Percentiles rank a stretch among this genome's conserved stretches.
Conservation (phyloP, 2,329 filamentous ascomycete species). For the Penicillium sp. region DNA sequence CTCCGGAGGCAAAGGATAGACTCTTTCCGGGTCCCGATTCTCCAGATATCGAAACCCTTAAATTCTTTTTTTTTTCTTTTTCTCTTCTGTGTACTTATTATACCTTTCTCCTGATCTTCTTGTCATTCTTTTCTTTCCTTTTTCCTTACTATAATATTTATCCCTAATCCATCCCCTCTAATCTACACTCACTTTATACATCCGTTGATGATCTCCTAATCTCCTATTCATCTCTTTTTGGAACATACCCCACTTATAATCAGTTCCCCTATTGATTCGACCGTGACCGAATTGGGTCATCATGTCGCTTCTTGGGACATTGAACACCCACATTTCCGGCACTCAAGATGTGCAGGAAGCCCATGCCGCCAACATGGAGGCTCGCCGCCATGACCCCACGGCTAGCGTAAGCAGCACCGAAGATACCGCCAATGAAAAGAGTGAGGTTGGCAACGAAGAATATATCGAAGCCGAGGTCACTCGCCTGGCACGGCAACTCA, state of each 20-base stretch:
- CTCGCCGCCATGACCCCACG: conserved; percentile 20
- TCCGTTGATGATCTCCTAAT: not conserved
- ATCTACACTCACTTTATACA: not conserved
- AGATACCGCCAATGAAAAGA: conserved; percentile 28
- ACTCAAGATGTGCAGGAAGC: not conserved
- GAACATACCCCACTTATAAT: not conserved
- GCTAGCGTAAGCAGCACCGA: conserved; percentile 27
- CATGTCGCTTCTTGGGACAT: conserved; percentile 38
- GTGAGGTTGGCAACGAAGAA: conserved; percentile 27
- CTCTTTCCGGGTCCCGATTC: not conserved
- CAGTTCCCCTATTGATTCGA: not conserved
- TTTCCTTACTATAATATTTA: too few relatives aligned
- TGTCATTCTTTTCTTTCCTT: not conserved
- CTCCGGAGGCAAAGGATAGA: not conserved
- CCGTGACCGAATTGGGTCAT: conserved; percentile 11
- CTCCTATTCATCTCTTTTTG: not conserved
- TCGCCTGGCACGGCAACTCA: conserved; percentile 36
- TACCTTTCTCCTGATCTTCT: not conserved
- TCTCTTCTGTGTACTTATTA: not conserved
- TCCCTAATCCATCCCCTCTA: not conserved
- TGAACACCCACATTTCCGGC: conserved; percentile 31
- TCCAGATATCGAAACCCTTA: not conserved
- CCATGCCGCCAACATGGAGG: conserved; percentile 8
- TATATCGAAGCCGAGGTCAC: conserved; percentile 32
- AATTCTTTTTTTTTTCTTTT: not conserved